Base-by-base conservation (phyloP, 352 stramenopile species). In the Pythium apleroticum region DNA sequence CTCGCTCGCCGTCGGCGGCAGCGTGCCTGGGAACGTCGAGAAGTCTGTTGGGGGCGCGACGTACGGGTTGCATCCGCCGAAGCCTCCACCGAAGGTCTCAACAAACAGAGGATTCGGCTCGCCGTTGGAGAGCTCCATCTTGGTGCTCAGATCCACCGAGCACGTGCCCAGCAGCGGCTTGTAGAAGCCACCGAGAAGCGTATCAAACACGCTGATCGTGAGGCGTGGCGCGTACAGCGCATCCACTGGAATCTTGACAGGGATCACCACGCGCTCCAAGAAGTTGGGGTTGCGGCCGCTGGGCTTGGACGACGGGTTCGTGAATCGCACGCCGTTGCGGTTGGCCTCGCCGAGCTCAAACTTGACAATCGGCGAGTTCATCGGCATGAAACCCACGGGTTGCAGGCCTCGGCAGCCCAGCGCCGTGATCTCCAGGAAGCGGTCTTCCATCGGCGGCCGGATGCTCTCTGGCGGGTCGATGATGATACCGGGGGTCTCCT, bases 261-360 rank as follows among this genome's bases (percentile, higher is more conserved):
- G 85, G 17, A 97, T 76, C 9, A 96, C 54, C 52, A 97, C 81
- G 3, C 86, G 82, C 52, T 97, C 83, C 28, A 96, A 71, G 65
- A 95, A 98, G 68, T 98, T 98, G 0, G 90, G 89, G 55, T 97
- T 93, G 14, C 69, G 71, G 2, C 79, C 82, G 27, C 76, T 89
- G 5, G 89, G 89, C 63, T 88, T 92, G 3, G 86, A 95, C 22
- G 81, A 91, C 27, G 77, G 69, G 46, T 88, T 88, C 35, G 85
- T 93, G 54, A 89, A 83, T 52, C 86, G 86, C 7, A 82, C 76
- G 41, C 78, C 77, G 56, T 80, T 73, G 57, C 78, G 86, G 25
- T 74, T 76, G 8, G 82, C 72, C 63, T 92, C 86, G 46, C 82
- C 87, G 12, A 92, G 71, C 28, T 96, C 86, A 62, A 97, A 95